Evolutionary conservation across 352 stramenopile genomes (phyloP), one percentile per base, ranked within the genome.

Genomic region (Globisporangium recalcitrans): DNA sequence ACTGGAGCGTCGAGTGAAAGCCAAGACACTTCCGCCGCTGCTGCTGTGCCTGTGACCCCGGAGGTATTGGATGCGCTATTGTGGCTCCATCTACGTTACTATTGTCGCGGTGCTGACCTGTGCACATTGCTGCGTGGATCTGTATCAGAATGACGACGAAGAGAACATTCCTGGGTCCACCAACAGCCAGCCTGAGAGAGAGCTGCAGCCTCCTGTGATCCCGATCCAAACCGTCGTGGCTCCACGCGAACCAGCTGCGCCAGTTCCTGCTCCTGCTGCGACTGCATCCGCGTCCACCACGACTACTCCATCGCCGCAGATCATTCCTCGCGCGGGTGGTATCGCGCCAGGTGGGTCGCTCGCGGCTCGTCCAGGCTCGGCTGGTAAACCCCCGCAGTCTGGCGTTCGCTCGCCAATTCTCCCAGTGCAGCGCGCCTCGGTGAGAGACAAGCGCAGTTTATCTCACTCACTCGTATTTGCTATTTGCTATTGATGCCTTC

Each of bases 401-500:
- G 29, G 32, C 21, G 36, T 70, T 21, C 74, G 73, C 1, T 78
- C 75, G 11, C 65, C 75, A 27, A 73, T 83, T 21, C 62, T 87
- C 21, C 70, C 77, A 21, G 70, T 84, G 49, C 75, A 82, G 46
- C 69, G 63, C 42, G 67, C 60, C 22, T 36, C 59, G 44, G 67
- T 70, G 24, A 38, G 49, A 32, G n/a, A 58, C 13, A 3, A 13
- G 10, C 3, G 48, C 4, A 24, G 6, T 3, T 27, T 22, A 22
- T 54, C 16, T n/a, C n/a, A n/a, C n/a, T n/a, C n/a, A n/a, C n/a
- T n/a, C n/a, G n/a, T n/a, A 6, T 21, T 24, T 31, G 10, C 1
- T 58, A 9, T 44, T 52, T 32, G 4, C 40, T 27, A 13, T n/a
- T 44, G 36, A 7, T 13, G 3, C 8, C 9, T n/a, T 2, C 13